Conservation (phyloP, 257 asterid genomes). For the Ehretia macrophylla region DNA sequence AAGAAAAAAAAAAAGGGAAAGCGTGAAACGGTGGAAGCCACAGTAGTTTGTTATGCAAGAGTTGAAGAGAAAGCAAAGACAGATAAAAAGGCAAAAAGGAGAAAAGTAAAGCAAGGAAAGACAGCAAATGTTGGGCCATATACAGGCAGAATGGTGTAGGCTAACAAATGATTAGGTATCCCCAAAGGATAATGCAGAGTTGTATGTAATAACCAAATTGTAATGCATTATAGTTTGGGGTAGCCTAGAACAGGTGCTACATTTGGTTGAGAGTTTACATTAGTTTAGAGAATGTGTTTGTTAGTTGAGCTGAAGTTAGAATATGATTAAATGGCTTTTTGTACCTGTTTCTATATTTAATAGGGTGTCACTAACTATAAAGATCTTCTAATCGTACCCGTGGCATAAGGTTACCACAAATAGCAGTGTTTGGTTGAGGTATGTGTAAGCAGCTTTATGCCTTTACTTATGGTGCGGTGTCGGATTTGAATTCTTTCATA, state of each 20-base stretch:
- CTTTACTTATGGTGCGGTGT: no score
- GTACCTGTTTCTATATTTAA: constrained; percentile 61
- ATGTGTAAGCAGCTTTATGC: no score
- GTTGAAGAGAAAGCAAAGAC: constrained; percentile 20
- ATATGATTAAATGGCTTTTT: constrained; percentile 30
- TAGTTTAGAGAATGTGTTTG: constrained; percentile 21
- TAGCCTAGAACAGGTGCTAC: constrained; percentile 72
- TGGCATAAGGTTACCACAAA: neutral
- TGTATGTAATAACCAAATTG: constrained; percentile 19
- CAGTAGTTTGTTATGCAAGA: constrained; percentile 21
- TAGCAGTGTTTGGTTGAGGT: neutral
- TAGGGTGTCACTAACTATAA: constrained; percentile 15
- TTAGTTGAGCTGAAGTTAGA: constrained; percentile 63
- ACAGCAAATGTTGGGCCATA: constrained; percentile 62
- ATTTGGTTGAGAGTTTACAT: constrained; percentile 48
- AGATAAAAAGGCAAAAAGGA: constrained; percentile 8
- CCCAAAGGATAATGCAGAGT: constrained; percentile 11
- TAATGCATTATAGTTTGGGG: constrained; percentile 15
- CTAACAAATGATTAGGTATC: constrained; percentile 35
- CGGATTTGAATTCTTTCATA: no score
- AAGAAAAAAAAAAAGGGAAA: no score
- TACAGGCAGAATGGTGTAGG: constrained; percentile 30
- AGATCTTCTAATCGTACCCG: neutral
- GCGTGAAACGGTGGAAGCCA: constrained; percentile 15
- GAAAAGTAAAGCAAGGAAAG: constrained; percentile 26